Base-by-base conservation (phyloP, 306 rosid species). In the Macrotyloma uniflorum region DNA sequence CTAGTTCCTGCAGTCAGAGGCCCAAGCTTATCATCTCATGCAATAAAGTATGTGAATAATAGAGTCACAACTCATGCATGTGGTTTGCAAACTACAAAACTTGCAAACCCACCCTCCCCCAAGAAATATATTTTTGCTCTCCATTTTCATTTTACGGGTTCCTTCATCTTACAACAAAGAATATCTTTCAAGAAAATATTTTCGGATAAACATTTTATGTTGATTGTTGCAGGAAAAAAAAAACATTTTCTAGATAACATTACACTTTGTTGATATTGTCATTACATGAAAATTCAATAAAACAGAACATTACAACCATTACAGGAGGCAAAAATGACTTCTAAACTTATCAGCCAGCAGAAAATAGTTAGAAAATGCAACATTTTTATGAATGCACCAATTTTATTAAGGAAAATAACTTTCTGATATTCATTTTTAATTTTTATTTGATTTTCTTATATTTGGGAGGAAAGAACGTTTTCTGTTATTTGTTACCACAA, bases 1-100 rank as follows among this genome's bases (percentile, higher is more conserved):
- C 99, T 68, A 95, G 88, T 82, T 95, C 99, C 99, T 95, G 97
- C 88, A 90, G 49, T 75, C 84, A 79, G 18, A 81, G 54, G 63
- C 6, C 63, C 45, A 50, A 59, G 42, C 33, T 74, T 76, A 51
- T 24, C n/a, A 43, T 24, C 62, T 23, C 33, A 62, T 76, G 42
- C 71, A 74, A 74, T 40, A 54, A 80, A 33, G 20, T 32, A 58
- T 8, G 54, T 38, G 26, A 65, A 70, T 33, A 67, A 74, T 72
- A 59, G 28, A 81, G 35, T 49, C 57, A 75, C 14, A 30, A 61
- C 40, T 61, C 18, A 45, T 62, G 49, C 42, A 46, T 28, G 80
- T 49, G 50, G 50, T 20, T 36, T 26, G 16, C 53, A 63, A 38
- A 74, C 38, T 8, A 45, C 12, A 49, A 38, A 76, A 49, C 33